These are phyloP conservation scores for Gnetum montanum DNA, from an alignment of 75 land plant genomes.

Conservation along the genomic window DNA sequence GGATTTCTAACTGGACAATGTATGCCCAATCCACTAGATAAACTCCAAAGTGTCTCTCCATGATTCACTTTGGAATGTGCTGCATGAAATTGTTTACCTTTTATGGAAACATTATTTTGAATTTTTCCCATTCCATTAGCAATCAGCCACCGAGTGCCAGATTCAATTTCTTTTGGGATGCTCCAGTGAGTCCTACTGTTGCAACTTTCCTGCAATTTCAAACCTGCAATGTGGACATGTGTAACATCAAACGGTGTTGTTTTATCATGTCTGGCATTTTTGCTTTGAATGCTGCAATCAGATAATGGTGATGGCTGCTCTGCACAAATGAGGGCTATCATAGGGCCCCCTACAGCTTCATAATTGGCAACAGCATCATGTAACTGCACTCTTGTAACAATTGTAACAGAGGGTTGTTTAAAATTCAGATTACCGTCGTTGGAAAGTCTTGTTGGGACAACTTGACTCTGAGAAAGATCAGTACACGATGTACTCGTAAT, in stretches of 20 bases:
- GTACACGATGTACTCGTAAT: not conserved
- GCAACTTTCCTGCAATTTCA: constrained; percentile 11
- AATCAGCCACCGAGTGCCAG: constrained; percentile 29
- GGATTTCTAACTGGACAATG: constrained; percentile 11
- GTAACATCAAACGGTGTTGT: constrained; percentile 15
- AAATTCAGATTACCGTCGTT: constrained; percentile 29
- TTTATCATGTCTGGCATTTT: not conserved
- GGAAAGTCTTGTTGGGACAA: constrained; percentile 5
- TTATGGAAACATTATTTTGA: constrained; percentile 9
- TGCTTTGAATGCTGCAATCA: constrained; percentile 2
- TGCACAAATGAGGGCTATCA: constrained; percentile 19
- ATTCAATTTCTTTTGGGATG: constrained; percentile 13
- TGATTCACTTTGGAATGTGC: constrained; percentile 8
- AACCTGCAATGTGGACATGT: constrained; percentile 18
- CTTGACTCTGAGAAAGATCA: not conserved
- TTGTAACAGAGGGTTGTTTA: constrained; percentile 11
- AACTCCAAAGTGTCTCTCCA: constrained; percentile 22
- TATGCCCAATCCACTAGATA: constrained; percentile 9
- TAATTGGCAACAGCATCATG: constrained; percentile 14
- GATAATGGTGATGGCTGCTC: constrained; percentile 14
- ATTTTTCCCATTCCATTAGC: constrained; percentile 23
- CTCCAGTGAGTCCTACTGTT: constrained; percentile 11
- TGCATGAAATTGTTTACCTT: not conserved
- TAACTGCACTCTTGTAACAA: constrained; percentile 16
- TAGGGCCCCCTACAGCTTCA: constrained; percentile 31